Base-by-base conservation (phyloP, 2,329 filamentous ascomycete species). In the Oidium heveae region DNA sequence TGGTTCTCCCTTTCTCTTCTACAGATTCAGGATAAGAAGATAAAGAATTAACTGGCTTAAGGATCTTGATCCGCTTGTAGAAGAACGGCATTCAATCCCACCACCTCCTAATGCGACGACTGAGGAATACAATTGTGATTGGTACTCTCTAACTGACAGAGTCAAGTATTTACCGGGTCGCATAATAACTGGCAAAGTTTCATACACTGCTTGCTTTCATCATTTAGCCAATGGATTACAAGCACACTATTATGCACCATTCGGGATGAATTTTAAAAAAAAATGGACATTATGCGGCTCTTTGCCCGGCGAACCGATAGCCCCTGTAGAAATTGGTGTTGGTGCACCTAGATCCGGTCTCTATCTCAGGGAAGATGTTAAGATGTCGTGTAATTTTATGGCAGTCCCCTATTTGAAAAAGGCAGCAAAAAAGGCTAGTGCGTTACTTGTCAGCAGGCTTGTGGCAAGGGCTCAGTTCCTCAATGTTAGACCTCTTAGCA, bases 61-160 rank as follows among this genome's bases (percentile, higher is more conserved):
- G n/a, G 82, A 89, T 64, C 71, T 94, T 56, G 94, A 93, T 66
- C 86, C 87, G 2, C 74, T 94, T 51, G 82, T 94, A 55, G 77
- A 82, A 58, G 79, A 83, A 57, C 76, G 84, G 56, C 74, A 80
- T 60, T 72, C 72, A 34, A 85, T 85, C 66, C 72, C 75, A 50
- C 73, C 84, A 1, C 85, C 86, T 0, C 63, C 72, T 24, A 74
- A 80, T 63, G 80, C 82, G 13, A 71, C 76, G 0, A 69, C 77
- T 16, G 84, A 91, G 60, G 86, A 94, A 69, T 76, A 73, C 57
- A 70, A 76, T 58, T 83, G 79, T 60, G 70, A 70, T 18, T 94
- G 87, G 87, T 93, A 88, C 68, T 75, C 77, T 52, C 69, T 88
- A 61, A 86, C 81, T 53, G 86, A 94, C 69, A 77, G 76, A 62